These are phyloP conservation scores for Acrocalymma vagum DNA, from an alignment of 2,329 filamentous ascomycete species.

Conservation along the genomic window DNA sequence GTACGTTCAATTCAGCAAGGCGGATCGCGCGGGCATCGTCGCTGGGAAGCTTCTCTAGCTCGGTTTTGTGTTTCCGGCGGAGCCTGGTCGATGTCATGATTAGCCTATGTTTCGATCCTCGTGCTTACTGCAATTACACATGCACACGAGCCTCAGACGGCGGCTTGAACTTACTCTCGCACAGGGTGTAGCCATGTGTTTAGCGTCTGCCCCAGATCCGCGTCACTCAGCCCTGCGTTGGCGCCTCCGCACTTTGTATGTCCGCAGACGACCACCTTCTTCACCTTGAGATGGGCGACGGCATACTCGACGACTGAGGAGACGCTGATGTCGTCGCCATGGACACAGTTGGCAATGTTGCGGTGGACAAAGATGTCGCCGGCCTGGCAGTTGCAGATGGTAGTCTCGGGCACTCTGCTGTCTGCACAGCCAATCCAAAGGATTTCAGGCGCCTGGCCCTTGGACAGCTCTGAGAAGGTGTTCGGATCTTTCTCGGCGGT, in stretches of 20 bases:
- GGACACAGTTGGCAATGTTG: constrained; percentile 88
- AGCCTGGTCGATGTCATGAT: constrained; percentile 41
- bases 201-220: constrained; percentile 63
- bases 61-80: constrained; percentile 60
- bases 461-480: constrained; percentile 73
- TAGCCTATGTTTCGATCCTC: too few relatives aligned
- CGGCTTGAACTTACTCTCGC: constrained; percentile 46
- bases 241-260: constrained; percentile 70
- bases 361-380: constrained; percentile 90
- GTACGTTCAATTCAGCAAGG: constrained; percentile 80
- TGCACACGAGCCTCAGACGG: background rate
- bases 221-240: constrained; percentile 62
- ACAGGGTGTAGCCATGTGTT: constrained; percentile 70
- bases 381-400: constrained; percentile 77
- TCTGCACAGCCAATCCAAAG: constrained; percentile 91
- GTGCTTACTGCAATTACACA: background rate
- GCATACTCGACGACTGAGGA: constrained; percentile 82
- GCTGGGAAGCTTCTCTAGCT: constrained; percentile 56
- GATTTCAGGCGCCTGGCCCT: constrained; percentile 72
- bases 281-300: constrained; percentile 74
- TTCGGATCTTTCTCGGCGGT: constrained; percentile 72
- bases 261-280: constrained; percentile 69
- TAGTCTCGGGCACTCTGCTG: constrained; percentile 84
- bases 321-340: constrained; percentile 77
- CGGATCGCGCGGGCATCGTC: constrained; percentile 63